Percentiles rank a stretch among this genome's conserved stretches.
Conservation (phyloP, 2,329 filamentous ascomycete genomes). For the Elsinoe perseae region DNA sequence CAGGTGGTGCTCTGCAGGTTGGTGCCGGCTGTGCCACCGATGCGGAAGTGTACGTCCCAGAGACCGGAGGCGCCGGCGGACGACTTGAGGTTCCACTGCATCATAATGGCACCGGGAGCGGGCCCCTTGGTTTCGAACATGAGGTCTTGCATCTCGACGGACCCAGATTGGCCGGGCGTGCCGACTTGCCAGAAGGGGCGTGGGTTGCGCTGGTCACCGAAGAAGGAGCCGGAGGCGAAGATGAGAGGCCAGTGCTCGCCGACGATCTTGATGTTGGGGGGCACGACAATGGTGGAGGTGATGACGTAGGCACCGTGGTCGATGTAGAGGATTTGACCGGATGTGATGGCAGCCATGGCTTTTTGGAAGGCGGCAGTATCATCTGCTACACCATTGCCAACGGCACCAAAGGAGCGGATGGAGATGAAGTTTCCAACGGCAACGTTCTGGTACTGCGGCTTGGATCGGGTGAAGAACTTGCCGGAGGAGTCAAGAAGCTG, state of each 20-base stretch:
- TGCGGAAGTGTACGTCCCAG: conserved; percentile 94
- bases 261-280: conserved; percentile 63
- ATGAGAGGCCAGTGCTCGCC: conserved; percentile 89
- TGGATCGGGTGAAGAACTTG: conserved; percentile 71
- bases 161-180: conserved; percentile 64
- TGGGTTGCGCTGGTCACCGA: conserved; percentile 67
- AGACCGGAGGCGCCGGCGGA: conserved; percentile 65
- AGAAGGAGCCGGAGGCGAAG: conserved; percentile 68
- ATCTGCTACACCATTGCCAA: conserved; percentile 79
- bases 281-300: conserved; percentile 52
- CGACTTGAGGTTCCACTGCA: conserved; percentile 82
- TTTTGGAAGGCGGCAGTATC: conserved; percentile 80
- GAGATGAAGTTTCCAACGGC: conserved; percentile 66
- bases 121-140: conserved; percentile 78
- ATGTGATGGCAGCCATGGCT: conserved; percentile 58
- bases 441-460: conserved; percentile 75
- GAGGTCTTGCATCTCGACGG: conserved; percentile 80
- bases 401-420: conserved; percentile 70
- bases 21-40: conserved; percentile 81
- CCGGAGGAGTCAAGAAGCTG: conserved; percentile 57
- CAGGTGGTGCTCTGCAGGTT: conserved; percentile 75
- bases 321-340: conserved; percentile 55
- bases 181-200: conserved; percentile 82
- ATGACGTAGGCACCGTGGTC: conserved; percentile 58
- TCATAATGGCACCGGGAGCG: conserved; percentile 77